Evolutionary conservation across 1,284 basidiomycete genomes (phyloP).

Genomic region (Moesziomyces sp.): DNA sequence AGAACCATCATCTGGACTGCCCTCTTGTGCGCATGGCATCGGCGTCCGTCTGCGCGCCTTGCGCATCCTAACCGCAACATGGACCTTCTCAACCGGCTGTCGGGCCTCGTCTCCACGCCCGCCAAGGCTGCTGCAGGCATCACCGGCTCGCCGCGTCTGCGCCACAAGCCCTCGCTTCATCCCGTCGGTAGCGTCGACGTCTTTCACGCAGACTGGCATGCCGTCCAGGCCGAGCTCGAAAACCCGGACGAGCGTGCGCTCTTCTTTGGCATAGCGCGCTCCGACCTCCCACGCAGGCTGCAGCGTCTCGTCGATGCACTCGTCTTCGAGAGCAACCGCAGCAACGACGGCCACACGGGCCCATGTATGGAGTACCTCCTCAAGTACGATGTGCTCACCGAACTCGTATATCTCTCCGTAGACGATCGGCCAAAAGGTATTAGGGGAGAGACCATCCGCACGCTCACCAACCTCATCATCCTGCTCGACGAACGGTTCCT

Average conservation of each 20-base stretch:
- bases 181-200: constrained; percentile 45
- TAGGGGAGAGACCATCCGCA: constrained; percentile 58
- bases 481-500: constrained; percentile 66
- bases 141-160: constrained; percentile 26
- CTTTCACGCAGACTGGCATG: constrained; percentile 47
- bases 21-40: too few relatives aligned
- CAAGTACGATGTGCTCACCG: constrained; percentile 74
- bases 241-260: constrained; percentile 85
- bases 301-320: constrained; percentile 86
- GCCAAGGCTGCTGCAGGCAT: constrained; percentile 32
- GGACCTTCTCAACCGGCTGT: constrained; percentile 49
- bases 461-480: constrained; percentile 63
- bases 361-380: constrained; percentile 89
- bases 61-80: constrained; percentile 1
- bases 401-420: constrained; percentile 60
- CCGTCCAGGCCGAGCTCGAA: constrained; percentile 69
- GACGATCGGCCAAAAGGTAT: constrained; percentile 63
- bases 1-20: too few relatives aligned
- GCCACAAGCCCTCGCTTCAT: constrained; percentile 41
- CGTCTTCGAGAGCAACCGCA: constrained; percentile 83
- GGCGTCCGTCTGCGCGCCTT: too few relatives aligned
- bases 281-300: constrained; percentile 81
- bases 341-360: constrained; percentile 79
- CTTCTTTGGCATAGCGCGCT: constrained; percentile 81
- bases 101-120: constrained; percentile 42